Percentiles rank a stretch among this genome's conserved stretches.
Evolutionary conservation across 345 rosid genomes (phyloP).

Genomic region (Fremontodendron californicum): DNA sequence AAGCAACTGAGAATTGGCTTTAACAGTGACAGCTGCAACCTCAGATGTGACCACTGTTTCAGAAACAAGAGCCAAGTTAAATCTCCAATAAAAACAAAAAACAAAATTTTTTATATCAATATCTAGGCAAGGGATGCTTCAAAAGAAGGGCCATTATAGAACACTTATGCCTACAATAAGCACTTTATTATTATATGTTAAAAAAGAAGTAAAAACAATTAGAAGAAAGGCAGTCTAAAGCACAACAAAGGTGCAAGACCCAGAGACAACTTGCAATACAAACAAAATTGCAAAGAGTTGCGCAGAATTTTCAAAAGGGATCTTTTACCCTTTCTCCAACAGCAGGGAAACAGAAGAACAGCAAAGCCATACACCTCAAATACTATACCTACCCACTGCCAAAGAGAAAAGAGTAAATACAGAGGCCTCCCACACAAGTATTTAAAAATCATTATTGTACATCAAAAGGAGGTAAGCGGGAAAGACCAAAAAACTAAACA

Average conservation of each 20-base stretch:
- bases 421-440: not conserved
- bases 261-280: not conserved
- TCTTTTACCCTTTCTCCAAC: not conserved
- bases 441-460: not conserved
- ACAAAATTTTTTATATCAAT: not conserved
- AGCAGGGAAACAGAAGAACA: not conserved
- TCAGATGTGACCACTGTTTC: constrained; percentile 32
- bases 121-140: not conserved
- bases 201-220: not conserved
- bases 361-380: not conserved
- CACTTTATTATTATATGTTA: not conserved
- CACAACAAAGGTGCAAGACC: not conserved
- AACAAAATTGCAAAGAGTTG: not conserved
- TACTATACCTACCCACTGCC: not conserved
- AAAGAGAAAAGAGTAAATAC: not conserved
- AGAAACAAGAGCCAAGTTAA: constrained; percentile 15
- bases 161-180: not conserved
- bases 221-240: not conserved
- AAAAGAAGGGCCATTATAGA: not conserved
- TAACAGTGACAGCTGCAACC: constrained; percentile 24
- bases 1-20: constrained; percentile 33
- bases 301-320: not conserved
- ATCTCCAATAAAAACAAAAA: not conserved
- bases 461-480: not conserved
- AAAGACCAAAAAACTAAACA: not conserved